Conservation (phyloP, 2,329 filamentous ascomycete genomes). For the Elsinoe perseae region DNA sequence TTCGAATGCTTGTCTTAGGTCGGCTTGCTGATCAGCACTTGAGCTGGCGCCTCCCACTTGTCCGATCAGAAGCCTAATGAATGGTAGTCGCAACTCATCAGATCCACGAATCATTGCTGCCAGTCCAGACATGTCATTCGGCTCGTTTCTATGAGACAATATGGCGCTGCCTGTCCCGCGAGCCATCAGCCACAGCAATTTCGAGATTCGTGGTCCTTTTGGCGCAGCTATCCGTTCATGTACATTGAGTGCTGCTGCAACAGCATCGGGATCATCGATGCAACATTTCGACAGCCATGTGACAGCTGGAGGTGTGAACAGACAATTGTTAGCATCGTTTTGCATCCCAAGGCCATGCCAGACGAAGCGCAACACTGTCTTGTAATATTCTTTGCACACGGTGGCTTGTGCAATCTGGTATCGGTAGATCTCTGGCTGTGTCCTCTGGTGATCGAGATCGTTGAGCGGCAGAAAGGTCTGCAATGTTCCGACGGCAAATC, state of each 20-base stretch:
- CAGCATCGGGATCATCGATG: constrained; percentile 2
- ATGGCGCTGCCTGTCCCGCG: not conserved
- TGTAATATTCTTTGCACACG: constrained; percentile 7
- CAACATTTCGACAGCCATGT: constrained; percentile 9
- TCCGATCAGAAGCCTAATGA: constrained; percentile 3
- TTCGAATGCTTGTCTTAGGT: constrained; percentile 33
- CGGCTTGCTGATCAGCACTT: constrained; percentile 26
- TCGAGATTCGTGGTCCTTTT: not conserved
- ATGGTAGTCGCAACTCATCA: constrained; percentile 11
- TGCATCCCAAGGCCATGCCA: constrained; percentile 4
- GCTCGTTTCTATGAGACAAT: not conserved
- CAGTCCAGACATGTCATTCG: not conserved
- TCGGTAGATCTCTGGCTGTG: constrained; percentile 11
- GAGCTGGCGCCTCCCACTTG: not conserved
- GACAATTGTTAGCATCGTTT: not conserved
- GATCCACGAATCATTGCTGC: constrained; percentile 7
- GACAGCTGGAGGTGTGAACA: constrained; percentile 3
- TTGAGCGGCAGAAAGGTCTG: constrained; percentile 13
- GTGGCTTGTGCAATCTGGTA: constrained; percentile 16
- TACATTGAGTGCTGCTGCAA: not conserved
- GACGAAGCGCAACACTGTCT: constrained; percentile 11
- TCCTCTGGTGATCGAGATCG: constrained; percentile 12
- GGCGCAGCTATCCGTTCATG: not conserved
- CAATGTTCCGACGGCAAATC: constrained; percentile 6
- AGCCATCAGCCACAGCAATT: constrained; percentile 3